phyloP scores from a whole-genome alignment of 148 eudicot species.

The Vaccinium vitisidaea region DNA sequence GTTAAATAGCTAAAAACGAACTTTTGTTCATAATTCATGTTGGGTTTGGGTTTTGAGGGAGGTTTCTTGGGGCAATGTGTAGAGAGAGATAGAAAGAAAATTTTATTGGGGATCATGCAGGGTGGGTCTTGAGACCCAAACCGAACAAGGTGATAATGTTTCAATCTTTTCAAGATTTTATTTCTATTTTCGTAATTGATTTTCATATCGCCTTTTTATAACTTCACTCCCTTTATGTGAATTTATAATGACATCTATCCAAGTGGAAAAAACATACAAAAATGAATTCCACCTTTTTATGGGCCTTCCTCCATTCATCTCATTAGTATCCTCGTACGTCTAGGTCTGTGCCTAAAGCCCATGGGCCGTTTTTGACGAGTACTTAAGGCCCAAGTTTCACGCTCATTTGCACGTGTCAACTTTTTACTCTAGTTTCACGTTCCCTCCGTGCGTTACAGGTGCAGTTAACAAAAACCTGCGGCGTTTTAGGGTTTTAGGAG shows the following conservation, averaged over 20 bases:
- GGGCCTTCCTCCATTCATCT: neutral
- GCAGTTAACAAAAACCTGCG: neutral
- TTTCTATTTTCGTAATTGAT: neutral
- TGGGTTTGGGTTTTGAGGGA: too few relatives aligned
- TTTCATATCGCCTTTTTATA: too few relatives aligned
- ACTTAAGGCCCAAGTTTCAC: neutral
- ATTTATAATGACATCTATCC: too few relatives aligned
- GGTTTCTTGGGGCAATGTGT: too few relatives aligned
- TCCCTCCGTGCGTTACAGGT: neutral
- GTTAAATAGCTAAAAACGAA: too few relatives aligned
- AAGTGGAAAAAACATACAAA: too few relatives aligned
- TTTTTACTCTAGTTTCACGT: neutral
- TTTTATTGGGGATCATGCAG: too few relatives aligned
- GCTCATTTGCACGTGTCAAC: neutral
- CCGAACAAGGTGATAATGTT: neutral
- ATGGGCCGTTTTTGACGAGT: neutral
- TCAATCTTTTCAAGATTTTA: neutral
- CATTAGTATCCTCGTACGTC: neutral
- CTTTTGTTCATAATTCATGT: too few relatives aligned
- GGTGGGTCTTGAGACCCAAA: too few relatives aligned
- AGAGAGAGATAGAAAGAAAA: too few relatives aligned
- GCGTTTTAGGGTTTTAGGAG: slow-evolving; percentile 24
- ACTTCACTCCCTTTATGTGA: too few relatives aligned
- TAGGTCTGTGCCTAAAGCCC: neutral
- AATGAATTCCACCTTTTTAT: neutral